Evolutionary conservation across 345 rosid genomes (phyloP), one percentile per base, ranked within the genome.

Genomic region (Noccaea bulbosa): DNA sequence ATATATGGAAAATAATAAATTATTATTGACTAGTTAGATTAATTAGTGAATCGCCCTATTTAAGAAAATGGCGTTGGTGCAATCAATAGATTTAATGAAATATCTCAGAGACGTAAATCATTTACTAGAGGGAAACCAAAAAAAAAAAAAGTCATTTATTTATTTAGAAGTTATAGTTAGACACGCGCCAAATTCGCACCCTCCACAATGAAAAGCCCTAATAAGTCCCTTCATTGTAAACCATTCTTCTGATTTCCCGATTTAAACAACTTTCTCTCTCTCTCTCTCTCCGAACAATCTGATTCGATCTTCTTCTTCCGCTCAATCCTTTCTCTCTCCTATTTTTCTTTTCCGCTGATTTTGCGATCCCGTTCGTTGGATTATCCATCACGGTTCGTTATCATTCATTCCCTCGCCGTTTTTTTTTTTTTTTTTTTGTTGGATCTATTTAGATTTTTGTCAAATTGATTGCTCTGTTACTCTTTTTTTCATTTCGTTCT

Each of bases 111-210:
- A 20, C 22, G 22, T 20, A 20, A 20, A 49, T 43, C 5, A 43
- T 44, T 44, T n/a, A 44, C 12, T 9, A 57, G 15, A 37, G 24
- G 11, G 12, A 7, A 5, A 4, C n/a, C n/a, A n/a, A n/a, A 50
- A 33, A 1, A 48, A 22, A 27, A 27, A 11, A 30, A 15, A 30
- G 12, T 40, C 8, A 16, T 54, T 30, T 39, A 7, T 38, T 37
- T 10, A 59, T 22, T 27, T 6, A 70, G 60, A 60, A 39, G 34
- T 49, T 71, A 62, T 55, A 71, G 61, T 71, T 60, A 71, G 62
- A 51, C 62, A 62, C 69, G 69, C 75, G 75, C 75, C 55, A 71
- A 71, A 71, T 8, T 71, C 61, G 51, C 67, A 71, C 2, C 39
- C 41, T 27, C 60, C 38, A 62, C 53, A 45, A 51, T 5, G 49